These are phyloP conservation scores for Colletotrichum theobromicola DNA, from an alignment of 2,329 filamentous ascomycete genomes.

Conservation along the genomic window DNA sequence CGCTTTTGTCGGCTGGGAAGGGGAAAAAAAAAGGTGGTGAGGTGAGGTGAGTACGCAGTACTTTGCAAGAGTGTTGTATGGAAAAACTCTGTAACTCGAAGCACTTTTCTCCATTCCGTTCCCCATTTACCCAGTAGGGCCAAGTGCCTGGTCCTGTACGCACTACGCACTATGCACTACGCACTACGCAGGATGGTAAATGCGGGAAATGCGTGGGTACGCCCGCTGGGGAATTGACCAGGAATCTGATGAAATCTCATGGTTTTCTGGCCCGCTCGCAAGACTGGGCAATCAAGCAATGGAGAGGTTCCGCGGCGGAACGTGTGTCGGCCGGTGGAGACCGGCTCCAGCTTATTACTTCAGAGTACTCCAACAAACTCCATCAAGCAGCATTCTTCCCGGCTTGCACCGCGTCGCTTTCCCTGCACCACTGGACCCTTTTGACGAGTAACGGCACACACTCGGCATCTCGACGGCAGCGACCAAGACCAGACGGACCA, in stretches of 20 bases:
- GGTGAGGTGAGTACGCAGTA: not conserved
- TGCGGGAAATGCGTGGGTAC: conserved; percentile 5
- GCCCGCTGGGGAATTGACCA: not conserved
- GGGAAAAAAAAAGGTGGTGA: not conserved
- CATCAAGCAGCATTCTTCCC: not conserved
- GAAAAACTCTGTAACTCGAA: not conserved
- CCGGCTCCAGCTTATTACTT: conserved; percentile 1
- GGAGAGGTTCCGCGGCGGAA: conserved; percentile 17
- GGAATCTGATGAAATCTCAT: not conserved
- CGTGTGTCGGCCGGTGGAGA: conserved; percentile 12
- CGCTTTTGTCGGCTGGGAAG: conserved; percentile 8
- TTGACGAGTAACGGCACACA: not conserved
- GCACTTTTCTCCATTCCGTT: not conserved
- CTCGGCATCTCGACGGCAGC: not conserved
- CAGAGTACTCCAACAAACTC: not conserved
- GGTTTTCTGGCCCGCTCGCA: not conserved
- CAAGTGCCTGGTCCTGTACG: not conserved
- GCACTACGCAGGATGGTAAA: not conserved
- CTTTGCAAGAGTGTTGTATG: not conserved
- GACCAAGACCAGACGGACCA: not conserved
- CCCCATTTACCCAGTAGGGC: not conserved
- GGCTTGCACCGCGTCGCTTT: not conserved
- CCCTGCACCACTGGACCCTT: not conserved
- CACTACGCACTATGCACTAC: not conserved
- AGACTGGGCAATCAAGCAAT: not conserved